These are phyloP conservation scores for Suillus decipiens DNA, from an alignment of 768 basidiomycete genomes.

Conservation along the genomic window DNA sequence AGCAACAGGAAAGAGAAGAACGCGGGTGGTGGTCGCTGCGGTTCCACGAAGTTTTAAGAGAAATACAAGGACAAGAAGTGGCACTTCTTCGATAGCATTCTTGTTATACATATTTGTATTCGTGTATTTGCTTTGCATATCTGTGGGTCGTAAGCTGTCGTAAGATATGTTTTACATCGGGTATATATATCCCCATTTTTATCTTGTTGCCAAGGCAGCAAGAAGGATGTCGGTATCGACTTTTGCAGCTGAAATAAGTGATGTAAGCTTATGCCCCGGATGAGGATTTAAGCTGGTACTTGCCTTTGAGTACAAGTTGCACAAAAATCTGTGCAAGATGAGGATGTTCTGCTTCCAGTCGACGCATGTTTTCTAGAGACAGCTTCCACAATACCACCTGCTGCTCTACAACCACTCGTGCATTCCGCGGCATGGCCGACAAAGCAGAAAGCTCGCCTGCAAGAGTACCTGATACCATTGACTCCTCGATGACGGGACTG, in stretches of 20 bases:
- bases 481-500: slow-evolving; percentile 71
- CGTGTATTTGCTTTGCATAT: slow-evolving; percentile 6
- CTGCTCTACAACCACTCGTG: slow-evolving; percentile 81
- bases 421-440: slow-evolving; percentile 77
- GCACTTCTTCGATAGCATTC: background rate
- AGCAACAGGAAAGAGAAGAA: slow-evolving; percentile 61
- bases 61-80: slow-evolving; percentile 43
- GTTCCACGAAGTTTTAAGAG: slow-evolving; percentile 62
- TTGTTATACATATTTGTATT: background rate
- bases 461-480: slow-evolving; percentile 91
- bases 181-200: slow-evolving; percentile 4
- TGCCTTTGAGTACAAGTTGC: slow-evolving; percentile 74
- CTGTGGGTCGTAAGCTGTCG: background rate
- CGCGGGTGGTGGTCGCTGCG: slow-evolving; percentile 74
- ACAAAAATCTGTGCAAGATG: slow-evolving; percentile 65
- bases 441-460: slow-evolving; percentile 91
- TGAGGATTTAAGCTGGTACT: slow-evolving; percentile 18
- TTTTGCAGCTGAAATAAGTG: slow-evolving; percentile 52
- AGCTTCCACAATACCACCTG: slow-evolving; percentile 83
- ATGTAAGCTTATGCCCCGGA: background rate
- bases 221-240: slow-evolving; percentile 63
- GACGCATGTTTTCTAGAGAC: slow-evolving; percentile 53
- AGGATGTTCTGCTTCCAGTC: slow-evolving; percentile 69
- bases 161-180: background rate
- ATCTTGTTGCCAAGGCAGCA: slow-evolving; percentile 52